Evolutionary conservation across 148 eudicot species (phyloP).

Genomic region (Heliosperma pusillum): DNA sequence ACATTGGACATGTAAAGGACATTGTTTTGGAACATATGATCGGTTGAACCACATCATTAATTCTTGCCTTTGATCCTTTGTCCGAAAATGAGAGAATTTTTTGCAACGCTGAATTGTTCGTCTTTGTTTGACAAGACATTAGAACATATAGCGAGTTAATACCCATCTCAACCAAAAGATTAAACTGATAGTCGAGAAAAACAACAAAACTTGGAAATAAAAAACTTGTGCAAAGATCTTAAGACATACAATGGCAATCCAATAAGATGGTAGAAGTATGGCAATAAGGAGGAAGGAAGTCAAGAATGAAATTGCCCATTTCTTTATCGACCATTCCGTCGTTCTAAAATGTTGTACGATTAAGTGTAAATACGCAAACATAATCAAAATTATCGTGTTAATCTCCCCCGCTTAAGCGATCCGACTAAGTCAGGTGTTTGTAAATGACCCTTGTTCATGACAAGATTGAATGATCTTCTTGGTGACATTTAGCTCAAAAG

Average conservation of each 20-base stretch:
- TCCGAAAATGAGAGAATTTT: neutral
- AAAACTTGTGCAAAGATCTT: neutral
- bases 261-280: slow-evolving; percentile 17
- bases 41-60: neutral
- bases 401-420: neutral
- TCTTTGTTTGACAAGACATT: neutral
- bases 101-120: slow-evolving; percentile 4
- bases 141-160: neutral
- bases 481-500: neutral
- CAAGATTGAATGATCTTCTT: neutral
- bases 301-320: slow-evolving; percentile 18
- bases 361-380: slow-evolving; percentile 1
- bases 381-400: neutral
- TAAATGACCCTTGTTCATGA: too few relatives aligned
- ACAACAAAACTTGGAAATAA: neutral
- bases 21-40: slow-evolving; percentile 7
- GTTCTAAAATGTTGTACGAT: slow-evolving; percentile 6
- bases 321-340: slow-evolving; percentile 14
- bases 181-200: neutral
- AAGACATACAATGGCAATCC: slow-evolving; percentile 14
- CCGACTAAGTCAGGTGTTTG: too few relatives aligned
- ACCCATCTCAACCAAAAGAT: neutral
- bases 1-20: slow-evolving; percentile 6
- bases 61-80: neutral
- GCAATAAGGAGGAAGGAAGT: slow-evolving; percentile 6